Conservation (phyloP, 371 early-diverging fungal genomes). For the Syncephalastrum contaminatum region DNA sequence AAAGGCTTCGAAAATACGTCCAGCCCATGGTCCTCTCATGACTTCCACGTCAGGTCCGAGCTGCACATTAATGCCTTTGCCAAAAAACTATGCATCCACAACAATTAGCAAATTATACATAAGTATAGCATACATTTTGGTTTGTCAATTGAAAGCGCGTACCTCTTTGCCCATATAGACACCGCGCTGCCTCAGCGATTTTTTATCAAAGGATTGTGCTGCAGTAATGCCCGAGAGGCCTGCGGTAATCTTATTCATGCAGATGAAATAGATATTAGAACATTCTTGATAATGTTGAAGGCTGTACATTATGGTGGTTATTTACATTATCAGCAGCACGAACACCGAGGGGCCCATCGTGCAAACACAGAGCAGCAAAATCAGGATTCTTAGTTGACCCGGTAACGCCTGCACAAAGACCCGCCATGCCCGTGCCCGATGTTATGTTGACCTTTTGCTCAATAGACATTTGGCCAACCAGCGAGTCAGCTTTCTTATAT, state of each 20-base stretch:
- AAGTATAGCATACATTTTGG: too few species aligned
- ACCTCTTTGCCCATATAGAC: constrained; percentile 50
- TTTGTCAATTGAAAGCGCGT: too few species aligned
- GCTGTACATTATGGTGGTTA: too few species aligned
- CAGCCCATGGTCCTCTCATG: constrained; percentile 42
- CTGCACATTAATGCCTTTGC: constrained; percentile 48
- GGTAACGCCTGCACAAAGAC: constrained; percentile 51
- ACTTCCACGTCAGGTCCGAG: constrained; percentile 56
- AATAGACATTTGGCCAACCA: constrained; percentile 7
- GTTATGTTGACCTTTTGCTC: constrained; percentile 25
- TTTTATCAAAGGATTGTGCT: constrained; percentile 54
- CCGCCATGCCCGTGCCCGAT: constrained; percentile 18
- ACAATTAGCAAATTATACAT: constrained; percentile 6
- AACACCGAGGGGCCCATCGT: constrained; percentile 51
- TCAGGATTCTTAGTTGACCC: constrained; percentile 29
- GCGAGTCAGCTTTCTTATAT: constrained; percentile 8
- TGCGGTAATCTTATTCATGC: constrained; percentile 33
- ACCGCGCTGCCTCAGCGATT: constrained; percentile 46
- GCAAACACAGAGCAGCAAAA: constrained; percentile 60
- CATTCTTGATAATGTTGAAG: too few species aligned
- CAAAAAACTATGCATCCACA: constrained; percentile 18
- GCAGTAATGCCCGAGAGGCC: constrained; percentile 54
- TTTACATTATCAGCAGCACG: constrained; percentile 35
- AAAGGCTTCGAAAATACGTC: constrained; percentile 60
- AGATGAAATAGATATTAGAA: constrained; percentile 21